Percentiles rank a stretch among this genome's conserved stretches.
These are phyloP conservation scores for Amanita polypyramis DNA, from an alignment of 768 basidiomycete species.

Conservation along the genomic window DNA sequence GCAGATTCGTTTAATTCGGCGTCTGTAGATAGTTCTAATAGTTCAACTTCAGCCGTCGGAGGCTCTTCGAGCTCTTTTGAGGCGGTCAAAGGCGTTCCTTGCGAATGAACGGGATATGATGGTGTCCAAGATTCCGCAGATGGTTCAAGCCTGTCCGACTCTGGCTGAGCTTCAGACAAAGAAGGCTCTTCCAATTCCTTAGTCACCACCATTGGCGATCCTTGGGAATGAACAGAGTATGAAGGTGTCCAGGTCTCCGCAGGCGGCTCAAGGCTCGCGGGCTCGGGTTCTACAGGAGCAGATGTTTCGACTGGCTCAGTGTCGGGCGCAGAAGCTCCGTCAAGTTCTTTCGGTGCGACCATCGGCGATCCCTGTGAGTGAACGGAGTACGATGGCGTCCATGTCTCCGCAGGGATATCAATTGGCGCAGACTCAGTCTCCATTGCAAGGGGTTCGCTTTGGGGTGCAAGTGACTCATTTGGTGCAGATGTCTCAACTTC, in stretches of 20 bases:
- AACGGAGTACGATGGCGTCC: slow-evolving; percentile 1
- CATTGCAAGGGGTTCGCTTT: not conserved
- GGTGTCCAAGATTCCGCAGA: slow-evolving; percentile 13
- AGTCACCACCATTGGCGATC: slow-evolving; percentile 6
- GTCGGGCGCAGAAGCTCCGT: not conserved
- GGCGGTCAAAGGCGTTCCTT: slow-evolving; percentile 9
- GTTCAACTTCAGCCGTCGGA: not conserved
- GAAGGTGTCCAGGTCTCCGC: slow-evolving; percentile 14
- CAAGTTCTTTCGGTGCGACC: not conserved
- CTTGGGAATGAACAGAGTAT: slow-evolving; percentile 15
- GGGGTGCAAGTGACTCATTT: not conserved
- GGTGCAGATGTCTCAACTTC: not conserved
- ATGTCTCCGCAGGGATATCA: not conserved
- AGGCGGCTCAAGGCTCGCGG: not conserved
- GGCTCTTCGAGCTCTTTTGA: slow-evolving; percentile 4
- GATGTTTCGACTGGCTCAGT: not conserved
- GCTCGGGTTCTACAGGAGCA: not conserved
- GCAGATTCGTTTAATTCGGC: not conserved
- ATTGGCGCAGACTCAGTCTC: not conserved
- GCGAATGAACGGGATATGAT: slow-evolving; percentile 16
- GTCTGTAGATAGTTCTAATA: no score
- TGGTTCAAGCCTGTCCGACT: not conserved
- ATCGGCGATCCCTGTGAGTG: not conserved
- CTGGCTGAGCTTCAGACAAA: not conserved
- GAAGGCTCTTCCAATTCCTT: slow-evolving; percentile 9